These are phyloP conservation scores for Krasilnikovozyma curviuscula DNA, from an alignment of 768 basidiomycete genomes.

Conservation along the genomic window DNA sequence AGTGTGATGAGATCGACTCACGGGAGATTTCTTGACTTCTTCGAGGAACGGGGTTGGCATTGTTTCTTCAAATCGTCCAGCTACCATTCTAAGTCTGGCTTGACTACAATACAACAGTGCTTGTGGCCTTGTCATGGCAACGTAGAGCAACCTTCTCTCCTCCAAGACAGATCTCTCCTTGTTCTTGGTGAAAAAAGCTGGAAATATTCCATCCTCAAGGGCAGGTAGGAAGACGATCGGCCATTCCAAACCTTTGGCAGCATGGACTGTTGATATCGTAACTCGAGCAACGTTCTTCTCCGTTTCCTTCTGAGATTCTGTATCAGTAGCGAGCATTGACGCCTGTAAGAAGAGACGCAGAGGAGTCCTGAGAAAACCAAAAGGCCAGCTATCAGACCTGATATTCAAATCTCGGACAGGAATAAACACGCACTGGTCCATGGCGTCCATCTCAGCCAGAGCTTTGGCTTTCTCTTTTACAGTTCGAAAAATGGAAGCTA, in stretches of 20 bases:
- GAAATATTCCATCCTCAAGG: constrained; percentile 11
- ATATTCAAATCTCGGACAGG: too few relatives aligned
- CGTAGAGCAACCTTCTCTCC: constrained; percentile 69
- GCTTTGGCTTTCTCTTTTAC: too few relatives aligned
- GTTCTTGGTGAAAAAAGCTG: too few relatives aligned
- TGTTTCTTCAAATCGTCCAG: too few relatives aligned
- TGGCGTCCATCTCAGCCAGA: too few relatives aligned
- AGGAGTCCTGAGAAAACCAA: not conserved
- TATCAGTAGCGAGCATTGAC: constrained; percentile 1
- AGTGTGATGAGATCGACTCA: too few relatives aligned
- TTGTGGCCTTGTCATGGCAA: constrained; percentile 74
- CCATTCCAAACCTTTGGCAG: constrained; percentile 83
- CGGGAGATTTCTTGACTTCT: too few relatives aligned
- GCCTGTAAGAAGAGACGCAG: not conserved
- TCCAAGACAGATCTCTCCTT: too few relatives aligned
- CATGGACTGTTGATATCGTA: constrained; percentile 66
- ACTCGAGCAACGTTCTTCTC: constrained; percentile 28
- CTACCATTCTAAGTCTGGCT: constrained; percentile 34
- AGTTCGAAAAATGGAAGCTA: too few relatives aligned
- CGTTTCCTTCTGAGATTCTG: not conserved
- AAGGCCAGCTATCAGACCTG: not conserved
- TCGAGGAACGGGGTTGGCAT: too few relatives aligned
- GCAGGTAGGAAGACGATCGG: constrained; percentile 51
- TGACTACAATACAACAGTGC: constrained; percentile 43
- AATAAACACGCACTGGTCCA: too few relatives aligned